Evolutionary conservation across 495 filamentous ascomycete species (phyloP), one percentile per base, ranked within the genome.

Genomic region (Bacidia rubella): DNA sequence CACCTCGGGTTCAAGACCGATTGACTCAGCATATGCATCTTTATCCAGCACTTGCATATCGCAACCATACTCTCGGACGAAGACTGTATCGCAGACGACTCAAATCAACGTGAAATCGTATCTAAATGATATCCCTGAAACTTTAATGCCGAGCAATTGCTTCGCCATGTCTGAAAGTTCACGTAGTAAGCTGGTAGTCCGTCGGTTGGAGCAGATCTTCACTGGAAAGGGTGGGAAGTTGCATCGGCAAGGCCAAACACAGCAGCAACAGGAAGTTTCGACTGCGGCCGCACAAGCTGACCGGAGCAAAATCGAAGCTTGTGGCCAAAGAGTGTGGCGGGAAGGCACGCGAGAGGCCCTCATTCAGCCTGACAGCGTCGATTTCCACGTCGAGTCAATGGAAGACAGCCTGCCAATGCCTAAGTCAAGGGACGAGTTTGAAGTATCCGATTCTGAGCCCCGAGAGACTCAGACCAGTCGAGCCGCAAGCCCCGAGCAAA

Each of bases 1-100:
- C 10, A 70, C 67, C 9, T 80, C 79, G 1, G 68, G 70, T 40
- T 74, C 71, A 12, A 74, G 71, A 49, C 73, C 71, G 11, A 68
- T 79, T 5, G 85, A 88, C 57, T 88, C 85, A 7, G 85, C 77
- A 4, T 87, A 88, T 66, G 81, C 76, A 4, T 87, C 85, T 25
- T 77, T 85, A 70, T 82, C 83, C 3, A 71, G 52, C n/a, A 47
- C 42, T 45, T 43, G 43, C 21, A 15, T 32, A 20, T 45, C 27
- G 24, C 51, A 51, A 41, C 21, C 17, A 25, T 25, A 54, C 19
- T 17, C 17, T 20, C n/a, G 17, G 29, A 22, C n/a, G 39, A 40
- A 20, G 41, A 57, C 60, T 51, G 43, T 62, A 63, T 54, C 57
- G 57, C 25, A 57, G 26, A 47, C 59, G 50, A 57, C 56, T 15